Conservation (phyloP, 2,329 filamentous ascomycete species). For the Myriosclerotinia curreyana region DNA sequence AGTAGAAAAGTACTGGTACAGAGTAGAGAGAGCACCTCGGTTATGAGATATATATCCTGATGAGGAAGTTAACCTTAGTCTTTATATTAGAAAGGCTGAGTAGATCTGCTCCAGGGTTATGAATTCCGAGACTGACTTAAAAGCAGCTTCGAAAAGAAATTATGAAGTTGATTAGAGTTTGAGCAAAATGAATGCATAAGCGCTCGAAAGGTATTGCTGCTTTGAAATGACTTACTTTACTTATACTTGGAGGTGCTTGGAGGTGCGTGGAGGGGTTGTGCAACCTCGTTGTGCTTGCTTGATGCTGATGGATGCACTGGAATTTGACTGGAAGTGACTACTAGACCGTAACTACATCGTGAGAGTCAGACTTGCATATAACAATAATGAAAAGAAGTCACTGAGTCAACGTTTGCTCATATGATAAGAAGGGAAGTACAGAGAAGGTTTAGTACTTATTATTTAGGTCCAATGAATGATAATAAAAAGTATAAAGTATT, state of each 20-base stretch:
- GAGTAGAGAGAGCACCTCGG: not conserved
- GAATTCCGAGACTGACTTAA: not conserved
- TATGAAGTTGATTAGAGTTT: not conserved
- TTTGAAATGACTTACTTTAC: slow-evolving; percentile 2
- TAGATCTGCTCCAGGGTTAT: not conserved
- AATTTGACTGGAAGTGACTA: not conserved
- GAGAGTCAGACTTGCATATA: too few species aligned
- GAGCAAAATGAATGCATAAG: not conserved
- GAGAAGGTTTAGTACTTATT: too few species aligned
- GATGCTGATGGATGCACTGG: not conserved
- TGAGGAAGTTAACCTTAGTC: too few species aligned
- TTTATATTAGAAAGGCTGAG: slow-evolving; percentile 1
- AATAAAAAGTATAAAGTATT: too few species aligned
- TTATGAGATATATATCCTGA: too few species aligned
- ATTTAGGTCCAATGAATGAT: not conserved
- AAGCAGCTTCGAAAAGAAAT: slow-evolving; percentile 1
- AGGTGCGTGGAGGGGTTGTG: not conserved
- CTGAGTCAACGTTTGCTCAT: not conserved
- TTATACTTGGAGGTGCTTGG: too few species aligned
- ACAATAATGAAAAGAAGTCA: too few species aligned
- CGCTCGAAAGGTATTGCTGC: not conserved
- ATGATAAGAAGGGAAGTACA: too few species aligned
- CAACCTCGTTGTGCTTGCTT: not conserved
- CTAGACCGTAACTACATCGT: not conserved
- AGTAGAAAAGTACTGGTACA: not conserved